Conservation (phyloP, 2,329 filamentous ascomycete species). For the Beauveria australis region DNA sequence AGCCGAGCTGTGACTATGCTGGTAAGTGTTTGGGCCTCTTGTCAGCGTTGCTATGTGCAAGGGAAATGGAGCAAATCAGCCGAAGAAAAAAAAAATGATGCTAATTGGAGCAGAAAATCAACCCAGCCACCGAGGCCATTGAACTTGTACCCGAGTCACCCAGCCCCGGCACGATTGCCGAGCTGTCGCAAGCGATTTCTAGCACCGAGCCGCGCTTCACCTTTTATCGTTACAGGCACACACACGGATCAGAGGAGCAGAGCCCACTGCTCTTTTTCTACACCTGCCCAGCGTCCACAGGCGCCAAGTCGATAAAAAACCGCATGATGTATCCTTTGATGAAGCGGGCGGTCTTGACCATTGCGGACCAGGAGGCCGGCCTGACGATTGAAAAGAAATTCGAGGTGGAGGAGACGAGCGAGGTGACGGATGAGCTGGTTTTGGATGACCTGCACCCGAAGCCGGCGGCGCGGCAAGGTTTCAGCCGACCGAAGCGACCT, state of each 20-base stretch:
- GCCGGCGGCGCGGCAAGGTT: constrained; percentile 57
- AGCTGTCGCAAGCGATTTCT: constrained; percentile 55
- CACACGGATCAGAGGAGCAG: constrained; percentile 41
- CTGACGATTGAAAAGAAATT: constrained; percentile 63
- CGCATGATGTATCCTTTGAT: constrained; percentile 76
- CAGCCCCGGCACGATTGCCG: constrained; percentile 44
- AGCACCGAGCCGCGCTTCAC: constrained; percentile 65
- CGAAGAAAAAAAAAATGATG: background rate
- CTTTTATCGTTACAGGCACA: constrained; percentile 63
- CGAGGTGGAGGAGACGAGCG: constrained; percentile 57
- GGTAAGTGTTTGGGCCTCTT: constrained; percentile 34
- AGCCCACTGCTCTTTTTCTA: constrained; percentile 71
- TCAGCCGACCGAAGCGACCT: constrained; percentile 72
- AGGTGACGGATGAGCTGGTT: constrained; percentile 61
- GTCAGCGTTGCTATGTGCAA: no score
- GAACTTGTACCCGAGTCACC: constrained; percentile 51
- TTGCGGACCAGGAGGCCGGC: constrained; percentile 58
- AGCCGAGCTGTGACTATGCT: constrained; percentile 54
- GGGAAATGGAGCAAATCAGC: background rate
- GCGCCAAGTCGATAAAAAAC: constrained; percentile 65
- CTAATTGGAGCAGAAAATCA: constrained; percentile 51
- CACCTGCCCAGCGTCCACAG: constrained; percentile 62
- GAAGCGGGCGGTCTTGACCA: constrained; percentile 56
- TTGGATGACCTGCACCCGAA: constrained; percentile 61
- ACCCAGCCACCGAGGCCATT: constrained; percentile 60